Conservation (phyloP, 371 early-diverging fungal species). For the Chytridium lagenaria region DNA sequence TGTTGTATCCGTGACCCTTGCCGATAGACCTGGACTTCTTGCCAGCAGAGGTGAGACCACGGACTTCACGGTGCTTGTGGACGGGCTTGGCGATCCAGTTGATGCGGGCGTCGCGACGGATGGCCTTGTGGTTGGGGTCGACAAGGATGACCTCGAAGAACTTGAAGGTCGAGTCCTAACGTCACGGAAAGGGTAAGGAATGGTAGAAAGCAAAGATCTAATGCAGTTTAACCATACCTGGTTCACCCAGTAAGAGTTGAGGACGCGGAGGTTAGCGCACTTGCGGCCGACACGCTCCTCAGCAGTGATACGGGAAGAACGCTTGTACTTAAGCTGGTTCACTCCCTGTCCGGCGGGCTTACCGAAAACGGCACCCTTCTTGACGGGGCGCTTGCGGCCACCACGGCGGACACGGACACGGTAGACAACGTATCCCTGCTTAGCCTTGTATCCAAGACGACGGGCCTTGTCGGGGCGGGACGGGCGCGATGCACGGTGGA, state of each 20-base stretch:
- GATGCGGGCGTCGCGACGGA: conserved; percentile 97
- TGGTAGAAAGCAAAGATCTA: not conserved
- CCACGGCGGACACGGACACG: conserved; percentile 98
- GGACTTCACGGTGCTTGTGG: conserved; percentile 98
- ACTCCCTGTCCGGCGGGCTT: conserved; percentile 98
- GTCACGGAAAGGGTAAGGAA: not conserved
- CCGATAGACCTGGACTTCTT: conserved; percentile 98
- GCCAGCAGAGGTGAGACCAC: conserved; percentile 97
- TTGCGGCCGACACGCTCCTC: conserved; percentile 97
- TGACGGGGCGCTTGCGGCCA: conserved; percentile 93
- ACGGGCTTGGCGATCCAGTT: conserved; percentile 98
- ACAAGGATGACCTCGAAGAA: conserved; percentile 99
- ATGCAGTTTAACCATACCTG: conserved; percentile 34
- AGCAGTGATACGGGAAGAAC: conserved; percentile 90
- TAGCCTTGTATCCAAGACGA: conserved; percentile 99
- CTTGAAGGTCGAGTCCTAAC: conserved; percentile 95
- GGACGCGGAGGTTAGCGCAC: conserved; percentile 93
- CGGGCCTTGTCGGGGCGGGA: conserved; percentile 99
- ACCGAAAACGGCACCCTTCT: conserved; percentile 97
- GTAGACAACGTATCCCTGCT: conserved; percentile 98
- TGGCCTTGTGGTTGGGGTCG: conserved; percentile 95
- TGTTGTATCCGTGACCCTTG: conserved; percentile 98
- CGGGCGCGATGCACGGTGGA: conserved; percentile 97
- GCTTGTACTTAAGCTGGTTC: conserved; percentile 95
- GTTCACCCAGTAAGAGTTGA: conserved; percentile 99